Evolutionary conservation across 2,329 filamentous ascomycete genomes (phyloP).

Genomic region (Arthroderma sp.): DNA sequence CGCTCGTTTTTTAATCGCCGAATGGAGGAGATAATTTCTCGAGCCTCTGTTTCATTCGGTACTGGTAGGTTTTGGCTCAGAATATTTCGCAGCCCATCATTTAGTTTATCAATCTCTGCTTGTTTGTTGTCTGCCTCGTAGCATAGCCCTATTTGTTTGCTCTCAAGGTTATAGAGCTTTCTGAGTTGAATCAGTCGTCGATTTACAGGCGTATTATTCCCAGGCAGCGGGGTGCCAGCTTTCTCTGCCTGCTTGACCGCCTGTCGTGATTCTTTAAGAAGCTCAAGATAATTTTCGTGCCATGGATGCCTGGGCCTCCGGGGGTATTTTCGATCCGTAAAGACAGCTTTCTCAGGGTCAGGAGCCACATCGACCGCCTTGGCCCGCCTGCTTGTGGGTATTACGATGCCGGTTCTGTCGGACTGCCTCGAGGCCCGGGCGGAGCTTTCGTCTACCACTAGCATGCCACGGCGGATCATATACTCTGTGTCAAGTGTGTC

Average conservation of each 20-base stretch:
- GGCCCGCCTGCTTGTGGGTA: slow-evolving; percentile 19
- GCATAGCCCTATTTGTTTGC: slow-evolving; percentile 11
- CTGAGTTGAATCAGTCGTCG: slow-evolving; percentile 7
- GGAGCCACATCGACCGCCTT: slow-evolving; percentile 16
- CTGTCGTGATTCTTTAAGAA: background rate
- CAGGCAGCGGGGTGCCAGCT: background rate
- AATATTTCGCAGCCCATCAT: slow-evolving; percentile 2
- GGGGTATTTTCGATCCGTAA: slow-evolving; percentile 15
- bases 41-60: background rate
- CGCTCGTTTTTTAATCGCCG: background rate
- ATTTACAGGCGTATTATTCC: slow-evolving; percentile 1
- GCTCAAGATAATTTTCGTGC: slow-evolving; percentile 30
- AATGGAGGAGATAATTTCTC: background rate
- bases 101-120: slow-evolving; percentile 18
- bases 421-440: slow-evolving; percentile 19
- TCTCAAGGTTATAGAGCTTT: slow-evolving; percentile 17
- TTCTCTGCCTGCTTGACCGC: slow-evolving; percentile 5
- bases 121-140: slow-evolving; percentile 8
- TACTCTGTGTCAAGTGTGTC: slow-evolving; percentile 21
- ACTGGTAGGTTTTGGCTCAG: background rate
- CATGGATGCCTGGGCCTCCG: slow-evolving; percentile 27
- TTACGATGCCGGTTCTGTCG: slow-evolving; percentile 16
- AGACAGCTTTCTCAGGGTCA: slow-evolving; percentile 9
- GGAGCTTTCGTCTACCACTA: slow-evolving; percentile 14
- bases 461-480: slow-evolving; percentile 15